Conservation (phyloP, 2,329 filamentous ascomycete species). For the Phyllosticta citrichinensis region DNA sequence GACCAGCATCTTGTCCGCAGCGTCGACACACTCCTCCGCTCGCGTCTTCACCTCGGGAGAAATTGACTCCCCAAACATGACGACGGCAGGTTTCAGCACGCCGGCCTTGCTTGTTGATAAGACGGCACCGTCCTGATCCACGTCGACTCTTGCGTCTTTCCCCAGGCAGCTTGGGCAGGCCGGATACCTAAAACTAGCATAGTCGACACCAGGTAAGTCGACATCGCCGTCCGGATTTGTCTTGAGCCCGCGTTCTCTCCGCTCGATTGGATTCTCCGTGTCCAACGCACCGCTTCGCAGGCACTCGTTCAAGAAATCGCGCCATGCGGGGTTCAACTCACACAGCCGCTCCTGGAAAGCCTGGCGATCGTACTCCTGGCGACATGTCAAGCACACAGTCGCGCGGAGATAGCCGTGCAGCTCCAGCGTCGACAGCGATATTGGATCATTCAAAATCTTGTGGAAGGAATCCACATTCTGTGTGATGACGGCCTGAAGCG, state of each 20-base stretch:
- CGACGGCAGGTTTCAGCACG: constrained; percentile 82
- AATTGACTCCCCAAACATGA: constrained; percentile 95
- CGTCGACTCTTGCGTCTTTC: constrained; percentile 47
- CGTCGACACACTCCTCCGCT: constrained; percentile 72
- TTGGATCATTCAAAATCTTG: constrained; percentile 53
- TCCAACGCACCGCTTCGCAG: constrained; percentile 64
- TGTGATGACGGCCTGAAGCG: constrained; percentile 71
- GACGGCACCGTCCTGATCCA: constrained; percentile 78
- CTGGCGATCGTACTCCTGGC: constrained; percentile 57
- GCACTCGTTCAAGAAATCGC: constrained; percentile 61
- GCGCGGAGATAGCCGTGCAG: constrained; percentile 84
- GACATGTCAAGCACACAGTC: constrained; percentile 72
- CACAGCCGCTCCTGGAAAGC: constrained; percentile 68
- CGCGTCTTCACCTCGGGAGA: constrained; percentile 55
- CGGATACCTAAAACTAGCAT: constrained; percentile 84
- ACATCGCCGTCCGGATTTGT: constrained; percentile 94
- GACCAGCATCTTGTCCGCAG: constrained; percentile 63
- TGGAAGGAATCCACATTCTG: constrained; percentile 99
- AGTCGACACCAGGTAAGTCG: constrained; percentile 76
- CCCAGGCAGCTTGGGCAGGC: constrained; percentile 72
- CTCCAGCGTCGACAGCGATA: constrained; percentile 64
- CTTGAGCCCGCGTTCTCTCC: constrained; percentile 58
- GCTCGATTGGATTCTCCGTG: constrained; percentile 64
- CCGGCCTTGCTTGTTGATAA: constrained; percentile 55
- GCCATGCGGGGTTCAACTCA: constrained; percentile 78